Percentiles rank a stretch among this genome's conserved stretches.
Evolutionary conservation across 352 stramenopile species (phyloP).

Genomic region (Blastocystis sp.): DNA sequence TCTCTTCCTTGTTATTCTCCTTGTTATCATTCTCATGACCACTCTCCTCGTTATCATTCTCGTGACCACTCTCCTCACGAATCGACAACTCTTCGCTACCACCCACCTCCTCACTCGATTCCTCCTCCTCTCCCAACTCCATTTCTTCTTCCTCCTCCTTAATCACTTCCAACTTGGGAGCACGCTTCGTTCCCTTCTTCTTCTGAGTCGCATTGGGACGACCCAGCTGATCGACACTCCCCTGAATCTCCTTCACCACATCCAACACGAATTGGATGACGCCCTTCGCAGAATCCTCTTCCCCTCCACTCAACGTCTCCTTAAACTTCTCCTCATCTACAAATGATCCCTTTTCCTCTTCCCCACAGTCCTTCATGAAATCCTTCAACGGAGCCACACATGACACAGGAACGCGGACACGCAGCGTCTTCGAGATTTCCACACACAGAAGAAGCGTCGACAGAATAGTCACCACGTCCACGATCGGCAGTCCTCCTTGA

Average conservation of each 20-base stretch:
- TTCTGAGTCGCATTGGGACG: background rate
- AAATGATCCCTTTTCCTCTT: background rate
- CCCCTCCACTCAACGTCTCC: background rate
- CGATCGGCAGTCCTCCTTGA: background rate
- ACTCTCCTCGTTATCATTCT: no score
- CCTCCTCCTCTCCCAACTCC: no score
- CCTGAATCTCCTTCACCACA: background rate
- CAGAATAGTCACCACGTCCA: background rate
- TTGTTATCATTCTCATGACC: no score
- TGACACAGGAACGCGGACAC: background rate
- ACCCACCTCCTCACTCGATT: no score
- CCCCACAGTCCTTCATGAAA: conserved; percentile 17
- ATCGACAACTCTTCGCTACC: no score
- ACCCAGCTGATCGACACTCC: background rate
- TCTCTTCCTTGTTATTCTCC: no score
- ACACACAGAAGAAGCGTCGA: background rate
- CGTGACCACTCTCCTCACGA: no score
- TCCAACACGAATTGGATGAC: background rate
- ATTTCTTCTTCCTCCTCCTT: background rate
- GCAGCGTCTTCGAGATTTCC: background rate
- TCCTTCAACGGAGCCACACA: background rate
- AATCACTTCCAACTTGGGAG: background rate
- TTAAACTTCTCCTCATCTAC: conserved; percentile 20
- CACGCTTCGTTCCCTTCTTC: background rate
- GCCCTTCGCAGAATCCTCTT: background rate